Evolutionary conservation across 768 basidiomycete species (phyloP), one percentile per base, ranked within the genome.

Genomic region (Lactarius quietus): DNA sequence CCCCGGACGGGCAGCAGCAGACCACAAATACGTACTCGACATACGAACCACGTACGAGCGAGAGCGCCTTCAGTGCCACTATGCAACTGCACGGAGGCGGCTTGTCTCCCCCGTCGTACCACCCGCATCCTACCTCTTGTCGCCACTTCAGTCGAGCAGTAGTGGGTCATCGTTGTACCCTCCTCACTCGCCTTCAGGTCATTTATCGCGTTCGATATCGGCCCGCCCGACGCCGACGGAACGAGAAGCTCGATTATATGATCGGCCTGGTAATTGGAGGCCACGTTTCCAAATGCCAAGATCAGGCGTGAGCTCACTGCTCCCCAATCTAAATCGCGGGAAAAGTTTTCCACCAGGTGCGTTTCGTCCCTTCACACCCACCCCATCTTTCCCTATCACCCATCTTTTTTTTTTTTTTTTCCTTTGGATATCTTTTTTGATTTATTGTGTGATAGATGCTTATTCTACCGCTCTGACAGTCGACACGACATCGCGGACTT

Each of bases 251-350:
- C 31, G 68, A 36, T 28, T 62, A 31, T 69, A 67, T 28, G 68
- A 69, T 39, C 66, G 68, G 31, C 68, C 68, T 3, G 68, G 68
- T n/a, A 55, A 59, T 43, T 77, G 76, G 76, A 64, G 76, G 38
- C 63, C 74, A 1, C 74, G 74, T 54, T 77, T 77, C 68, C 71
- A 70, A 53, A 73, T 75, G 73, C 68, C 67, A 7, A 66, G 70
- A 28, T 62, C 70, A 1, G 57, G 68, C 7, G 53, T 76, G 1
- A 66, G 71, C 31, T 67, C 70, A 26, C 43, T 75, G 10, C 62
- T 76, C 23, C 68, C 63, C 2, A 68, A 51, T 48, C 53, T 68
- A 31, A 58, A 61, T 48, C 70, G 73, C 2, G 67, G 64, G 3
- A 67, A 62, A 57, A 72, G 65, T 20, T 70, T 73, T 20, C 71